phyloP scores from a whole-genome alignment of 148 eudicot genomes.

The Polygonum aviculare region DNA sequence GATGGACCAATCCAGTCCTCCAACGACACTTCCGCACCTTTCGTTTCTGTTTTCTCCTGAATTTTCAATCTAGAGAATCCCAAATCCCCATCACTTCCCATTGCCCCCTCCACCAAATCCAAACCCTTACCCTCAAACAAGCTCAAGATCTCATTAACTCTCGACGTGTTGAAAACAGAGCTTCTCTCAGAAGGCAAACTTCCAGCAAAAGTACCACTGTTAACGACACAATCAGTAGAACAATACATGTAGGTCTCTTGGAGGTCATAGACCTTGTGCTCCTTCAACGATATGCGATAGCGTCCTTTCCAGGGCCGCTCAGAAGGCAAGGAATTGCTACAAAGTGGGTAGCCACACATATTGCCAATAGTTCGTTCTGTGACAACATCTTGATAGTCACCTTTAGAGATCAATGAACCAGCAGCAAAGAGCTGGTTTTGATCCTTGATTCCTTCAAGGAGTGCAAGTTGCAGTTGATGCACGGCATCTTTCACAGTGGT shows the following conservation, averaged over 20 bases:
- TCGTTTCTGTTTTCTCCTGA: conserved; percentile 45
- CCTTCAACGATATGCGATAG: conserved; percentile 70
- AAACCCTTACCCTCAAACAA: conserved; percentile 40
- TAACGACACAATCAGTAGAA: conserved; percentile 55
- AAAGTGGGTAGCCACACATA: conserved; percentile 80
- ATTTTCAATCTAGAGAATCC: conserved; percentile 50
- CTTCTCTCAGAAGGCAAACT: conserved; percentile 62
- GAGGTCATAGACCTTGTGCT: conserved; percentile 90
- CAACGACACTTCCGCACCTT: conserved; percentile 47
- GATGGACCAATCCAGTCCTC: conserved; percentile 84
- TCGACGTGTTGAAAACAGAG: conserved; percentile 32
- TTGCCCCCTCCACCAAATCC: conserved; percentile 19
- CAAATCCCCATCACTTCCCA: conserved; percentile 32
- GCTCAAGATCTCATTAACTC: conserved; percentile 42
- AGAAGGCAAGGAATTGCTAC: conserved; percentile 48
- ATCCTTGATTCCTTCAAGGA: conserved; percentile 56
- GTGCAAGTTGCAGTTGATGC: conserved; percentile 60
- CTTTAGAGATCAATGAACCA: conserved; percentile 51
- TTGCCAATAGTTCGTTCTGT: conserved; percentile 64
- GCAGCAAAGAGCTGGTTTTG: conserved; percentile 59
- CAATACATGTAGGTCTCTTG: conserved; percentile 79
- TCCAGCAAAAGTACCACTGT: conserved; percentile 56
- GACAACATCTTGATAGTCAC: conserved; percentile 77
- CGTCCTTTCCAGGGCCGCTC: conserved; percentile 58
- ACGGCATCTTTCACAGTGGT: conserved; percentile 53